Evolutionary conservation across 495 filamentous ascomycete species (phyloP), one percentile per base, ranked within the genome.

Genomic region (Choiromyces venosus): DNA sequence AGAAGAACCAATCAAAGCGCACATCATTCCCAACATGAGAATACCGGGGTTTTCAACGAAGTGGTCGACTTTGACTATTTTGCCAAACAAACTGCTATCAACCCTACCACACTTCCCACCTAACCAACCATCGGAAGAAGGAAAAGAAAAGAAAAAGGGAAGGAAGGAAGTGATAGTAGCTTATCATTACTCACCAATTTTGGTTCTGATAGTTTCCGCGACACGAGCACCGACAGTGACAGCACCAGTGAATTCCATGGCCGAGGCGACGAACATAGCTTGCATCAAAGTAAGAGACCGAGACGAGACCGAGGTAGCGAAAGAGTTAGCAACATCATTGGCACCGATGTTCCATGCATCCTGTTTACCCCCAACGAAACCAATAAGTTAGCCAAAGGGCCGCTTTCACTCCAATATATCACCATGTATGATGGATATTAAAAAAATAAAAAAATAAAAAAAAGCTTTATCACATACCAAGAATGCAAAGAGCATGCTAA

Each of bases 241-340:
- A 25, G 88, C 86, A 65, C 90, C 90, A 38, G 85, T 82, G 71
- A 91, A 87, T 81, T 93, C 91, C 83, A 91, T 88, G 70, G 91
- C 82, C 61, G 87, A 86, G 16, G 85, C 89, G 56, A 90, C 82
- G n/a, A 88, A 71, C 89, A 91, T 91, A 68, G 90, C 90, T 83
- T 90, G 88, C 64, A 85, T 69, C 75, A 89, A 86, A n/a, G 88
- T 87, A 75, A 92, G 80, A 65, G 90, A 91, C 36, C 89, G 84
- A 8, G 90, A 91, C 25, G 89, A 89, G 67, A 91, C 89, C 75
- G 86, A 88, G 71, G 90, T 91, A 5, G 90, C 90, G 85, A 87
- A 92, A 36, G 89, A 86, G 84, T 93, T 93, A 75, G 91, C 91
- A 39, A 92, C 91, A 90, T 93, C 91, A 83, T 92, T 87, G 76